Conservation (phyloP, 2,329 filamentous ascomycete genomes). For the Xylogone sp. region DNA sequence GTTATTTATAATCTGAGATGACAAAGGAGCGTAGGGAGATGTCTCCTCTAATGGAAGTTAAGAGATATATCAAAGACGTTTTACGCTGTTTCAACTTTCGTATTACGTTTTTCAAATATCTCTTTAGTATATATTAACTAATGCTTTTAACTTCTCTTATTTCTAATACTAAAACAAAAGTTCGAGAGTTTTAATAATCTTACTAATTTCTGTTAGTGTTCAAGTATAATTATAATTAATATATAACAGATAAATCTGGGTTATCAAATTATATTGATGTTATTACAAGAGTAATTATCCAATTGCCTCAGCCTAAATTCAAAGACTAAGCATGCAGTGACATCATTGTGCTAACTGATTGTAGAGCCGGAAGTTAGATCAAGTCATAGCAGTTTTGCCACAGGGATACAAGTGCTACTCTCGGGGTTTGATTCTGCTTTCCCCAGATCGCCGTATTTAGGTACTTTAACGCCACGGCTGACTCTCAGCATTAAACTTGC, state of each 20-base stretch:
- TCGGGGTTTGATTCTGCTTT: too few relatives aligned
- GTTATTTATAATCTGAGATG: conserved; percentile 39
- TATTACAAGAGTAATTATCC: background rate
- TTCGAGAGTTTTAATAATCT: background rate
- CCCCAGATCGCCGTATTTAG: too few relatives aligned
- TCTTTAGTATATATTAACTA: conserved; percentile 36
- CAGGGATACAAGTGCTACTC: too few relatives aligned
- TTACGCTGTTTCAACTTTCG: conserved; percentile 29
- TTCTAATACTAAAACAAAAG: background rate
- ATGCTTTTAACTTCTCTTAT: background rate
- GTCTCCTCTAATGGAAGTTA: conserved; percentile 18
- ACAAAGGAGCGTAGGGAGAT: conserved; percentile 28
- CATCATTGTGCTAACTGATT: too few relatives aligned
- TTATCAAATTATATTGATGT: background rate
- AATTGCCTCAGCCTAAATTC: too few relatives aligned
- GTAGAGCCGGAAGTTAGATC: too few relatives aligned
- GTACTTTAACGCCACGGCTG: too few relatives aligned
- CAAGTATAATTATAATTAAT: background rate
- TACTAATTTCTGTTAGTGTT: background rate
- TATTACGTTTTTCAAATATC: conserved; percentile 30
- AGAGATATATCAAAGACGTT: conserved; percentile 23
- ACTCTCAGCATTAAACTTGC: too few relatives aligned
- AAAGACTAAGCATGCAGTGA: too few relatives aligned
- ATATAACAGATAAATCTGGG: background rate
- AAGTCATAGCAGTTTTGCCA: too few relatives aligned